A percentile compares a stretch with the other conserved stretches of the same genome.
phyloP scores from a whole-genome alignment of 2,329 filamentous ascomycete genomes.

The Verticillium albo-atrum region DNA sequence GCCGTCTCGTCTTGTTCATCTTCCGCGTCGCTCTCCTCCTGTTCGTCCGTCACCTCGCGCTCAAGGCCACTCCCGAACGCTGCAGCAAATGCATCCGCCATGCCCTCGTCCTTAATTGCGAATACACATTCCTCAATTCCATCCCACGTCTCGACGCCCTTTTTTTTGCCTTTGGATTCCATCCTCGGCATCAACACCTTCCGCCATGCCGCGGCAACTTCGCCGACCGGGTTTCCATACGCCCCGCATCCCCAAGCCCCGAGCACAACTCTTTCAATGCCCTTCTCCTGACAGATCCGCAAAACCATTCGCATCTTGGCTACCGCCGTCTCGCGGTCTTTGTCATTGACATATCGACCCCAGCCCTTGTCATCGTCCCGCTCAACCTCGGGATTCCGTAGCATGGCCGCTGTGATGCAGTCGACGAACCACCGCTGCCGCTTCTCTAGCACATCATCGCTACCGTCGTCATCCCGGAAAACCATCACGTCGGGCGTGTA shows the following conservation, averaged over 20 bases:
- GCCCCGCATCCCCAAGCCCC: conserved; percentile 64
- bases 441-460: conserved; percentile 31
- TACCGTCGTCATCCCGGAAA: conserved; percentile 37
- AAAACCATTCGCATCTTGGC: conserved; percentile 56
- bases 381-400: conserved; percentile 50
- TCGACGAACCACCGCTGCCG: conserved; percentile 55
- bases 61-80: conserved; percentile 38
- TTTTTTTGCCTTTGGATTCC: conserved; percentile 11
- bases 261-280: conserved; percentile 46
- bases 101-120: conserved; percentile 47
- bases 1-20: not conserved
- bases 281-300: conserved; percentile 42
- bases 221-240: conserved; percentile 56
- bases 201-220: conserved; percentile 51
- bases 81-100: conserved; percentile 46
- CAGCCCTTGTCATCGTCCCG: conserved; percentile 25
- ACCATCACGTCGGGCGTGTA: conserved; percentile 57
- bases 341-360: conserved; percentile 33
- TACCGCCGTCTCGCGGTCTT: conserved; percentile 44
- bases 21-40: conserved; percentile 10
- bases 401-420: conserved; percentile 53
- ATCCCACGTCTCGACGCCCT: conserved; percentile 28
- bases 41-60: conserved; percentile 18
- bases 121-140: conserved; percentile 51
- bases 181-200: conserved; percentile 20